Base-by-base conservation (phyloP, 805 yeast genomes). In the Lipomyces kockii region DNA sequence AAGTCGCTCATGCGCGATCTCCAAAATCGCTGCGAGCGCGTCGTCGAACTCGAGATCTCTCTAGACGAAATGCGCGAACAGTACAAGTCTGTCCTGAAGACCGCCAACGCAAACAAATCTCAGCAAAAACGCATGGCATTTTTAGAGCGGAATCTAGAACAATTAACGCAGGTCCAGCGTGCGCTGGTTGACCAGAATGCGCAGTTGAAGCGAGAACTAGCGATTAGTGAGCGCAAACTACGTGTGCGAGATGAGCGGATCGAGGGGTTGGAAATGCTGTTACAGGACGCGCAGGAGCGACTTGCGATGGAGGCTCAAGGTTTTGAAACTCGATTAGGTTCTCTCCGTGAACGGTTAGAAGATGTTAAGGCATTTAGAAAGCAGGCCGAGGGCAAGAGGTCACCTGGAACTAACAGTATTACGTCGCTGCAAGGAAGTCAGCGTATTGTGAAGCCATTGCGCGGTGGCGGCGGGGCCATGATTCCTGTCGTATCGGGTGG, bases 161-260 rank as follows among this genome's bases (percentile, higher is more conserved):
- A 83, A 68, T 82, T 89, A 68, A 82, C 85, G 22, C 80, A 79
- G n/a, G 87, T 87, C 64, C 82, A 89, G 63, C 82, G 82, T 61
- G 90, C 89, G 67, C 83, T 88, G 39, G 89, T 87, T 68, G 76
- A 81, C n/a, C 88, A 87, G 74, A 89, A 89, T 74, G 78, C 81
- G 37, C 80, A 83, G 60, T 77, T 89, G 43, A 81, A 85, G 61
- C 85, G 82, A 71, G 91, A 89, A 71, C 79, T 88, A 22, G 80
- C 80, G 34, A 80, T 86, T 3, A 80, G 86, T 52, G 85, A 85
- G 66, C 83, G 85, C 69, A 82, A 89, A 66, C 83, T 88, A 37
- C 87, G 84, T 22, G 78, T 85, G 20, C 82, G 91, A 63, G 85
- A 85, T 66, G 82, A 81, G 62, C 82, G 89, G 60, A 88, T 89